These are phyloP conservation scores for Narthecium ossifragum DNA, from an alignment of 106 monocot species.

Conservation along the genomic window DNA sequence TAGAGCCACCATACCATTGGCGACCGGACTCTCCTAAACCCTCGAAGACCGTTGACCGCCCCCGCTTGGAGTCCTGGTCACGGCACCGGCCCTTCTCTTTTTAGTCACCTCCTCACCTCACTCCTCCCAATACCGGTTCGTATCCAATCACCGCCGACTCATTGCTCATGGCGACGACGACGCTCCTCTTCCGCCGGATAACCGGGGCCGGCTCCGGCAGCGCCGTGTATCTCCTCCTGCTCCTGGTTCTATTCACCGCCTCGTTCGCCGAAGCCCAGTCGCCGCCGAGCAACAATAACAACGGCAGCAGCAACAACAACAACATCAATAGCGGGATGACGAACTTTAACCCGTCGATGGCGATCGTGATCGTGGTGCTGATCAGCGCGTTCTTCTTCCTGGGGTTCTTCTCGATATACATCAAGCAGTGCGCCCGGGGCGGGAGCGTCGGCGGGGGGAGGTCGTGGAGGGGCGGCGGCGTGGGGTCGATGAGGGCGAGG, in stretches of 20 bases:
- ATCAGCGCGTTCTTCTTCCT: constrained; percentile 78
- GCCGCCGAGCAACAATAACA: constrained; percentile 4
- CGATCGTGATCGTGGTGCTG: constrained; percentile 64
- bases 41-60: no score
- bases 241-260: constrained; percentile 12
- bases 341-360: constrained; percentile 64
- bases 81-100: background rate
- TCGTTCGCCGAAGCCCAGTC: constrained; percentile 15
- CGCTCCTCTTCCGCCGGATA: background rate
- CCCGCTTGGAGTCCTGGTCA: no score
- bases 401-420: constrained; percentile 79
- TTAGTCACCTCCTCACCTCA: background rate
- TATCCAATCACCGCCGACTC: background rate
- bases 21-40: no score
- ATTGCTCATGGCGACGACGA: background rate
- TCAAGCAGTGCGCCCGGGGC: constrained; percentile 45
- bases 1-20: no score
- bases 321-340: background rate
- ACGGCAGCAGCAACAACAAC: background rate
- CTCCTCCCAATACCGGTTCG: background rate
- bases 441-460: background rate
- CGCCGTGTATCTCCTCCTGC: no score
- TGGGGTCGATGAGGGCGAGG: constrained; percentile 9
- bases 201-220: no score
- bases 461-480: background rate